Conservation (phyloP, 2,329 filamentous ascomycete genomes). For the Hypomyces rosellus region DNA sequence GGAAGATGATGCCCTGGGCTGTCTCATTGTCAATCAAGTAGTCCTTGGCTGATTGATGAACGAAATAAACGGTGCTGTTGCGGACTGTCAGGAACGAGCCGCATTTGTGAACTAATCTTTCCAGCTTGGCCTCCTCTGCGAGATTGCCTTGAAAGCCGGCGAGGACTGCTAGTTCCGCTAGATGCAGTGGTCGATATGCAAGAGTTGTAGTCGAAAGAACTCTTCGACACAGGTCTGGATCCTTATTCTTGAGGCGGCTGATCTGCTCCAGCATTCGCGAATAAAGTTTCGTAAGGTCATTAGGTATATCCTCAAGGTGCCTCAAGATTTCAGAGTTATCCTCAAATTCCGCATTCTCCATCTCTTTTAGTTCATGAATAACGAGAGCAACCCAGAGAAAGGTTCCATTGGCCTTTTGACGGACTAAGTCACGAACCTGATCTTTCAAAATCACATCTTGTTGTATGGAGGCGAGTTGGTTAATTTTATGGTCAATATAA, state of each 20-base stretch:
- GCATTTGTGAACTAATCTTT: conserved; percentile 27
- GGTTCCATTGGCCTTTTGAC: conserved; percentile 28
- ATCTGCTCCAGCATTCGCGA: conserved; percentile 30
- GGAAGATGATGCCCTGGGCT: conserved; percentile 22
- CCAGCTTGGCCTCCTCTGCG: background rate
- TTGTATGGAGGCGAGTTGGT: background rate
- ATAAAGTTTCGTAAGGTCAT: conserved; percentile 24
- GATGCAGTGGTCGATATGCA: conserved; percentile 28
- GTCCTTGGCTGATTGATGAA: conserved; percentile 40
- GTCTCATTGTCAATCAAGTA: conserved; percentile 29
- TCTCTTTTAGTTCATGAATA: conserved; percentile 10
- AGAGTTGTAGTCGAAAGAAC: conserved; percentile 26
- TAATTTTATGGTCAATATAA: conserved; percentile 1
- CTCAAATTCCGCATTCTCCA: background rate
- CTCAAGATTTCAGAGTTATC: background rate
- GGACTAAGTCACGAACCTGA: conserved; percentile 15
- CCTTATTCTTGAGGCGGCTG: conserved; percentile 17
- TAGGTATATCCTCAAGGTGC: background rate
- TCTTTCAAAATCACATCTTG: conserved; percentile 4
- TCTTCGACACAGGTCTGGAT: conserved; percentile 20
- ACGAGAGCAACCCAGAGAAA: conserved; percentile 21
- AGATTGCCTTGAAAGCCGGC: conserved; percentile 33
- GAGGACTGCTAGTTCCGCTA: conserved; percentile 26
- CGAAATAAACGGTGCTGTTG: conserved; percentile 26
- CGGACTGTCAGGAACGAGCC: conserved; percentile 34